These are phyloP conservation scores for Acer saccharum DNA, from an alignment of 345 rosid genomes.

Conservation along the genomic window DNA sequence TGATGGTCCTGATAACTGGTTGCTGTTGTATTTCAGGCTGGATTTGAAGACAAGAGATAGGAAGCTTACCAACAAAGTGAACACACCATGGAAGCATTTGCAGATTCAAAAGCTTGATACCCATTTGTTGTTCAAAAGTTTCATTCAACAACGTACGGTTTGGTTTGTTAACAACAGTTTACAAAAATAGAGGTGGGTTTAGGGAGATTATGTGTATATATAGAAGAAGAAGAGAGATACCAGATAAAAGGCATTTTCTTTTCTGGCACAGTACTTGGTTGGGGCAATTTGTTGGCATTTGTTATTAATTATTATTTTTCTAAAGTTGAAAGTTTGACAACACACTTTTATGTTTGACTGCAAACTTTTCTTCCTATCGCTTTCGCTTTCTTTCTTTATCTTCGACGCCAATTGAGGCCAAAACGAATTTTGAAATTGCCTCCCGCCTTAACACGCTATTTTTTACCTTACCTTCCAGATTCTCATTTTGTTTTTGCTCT, in stretches of 20 bases:
- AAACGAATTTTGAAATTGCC: slow-evolving; percentile 19
- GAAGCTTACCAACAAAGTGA: slow-evolving; percentile 32
- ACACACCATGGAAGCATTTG: slow-evolving; percentile 22
- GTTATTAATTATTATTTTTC: neutral
- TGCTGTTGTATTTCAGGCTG: slow-evolving; percentile 12
- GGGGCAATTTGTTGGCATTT: slow-evolving; percentile 6
- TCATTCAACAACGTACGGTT: neutral
- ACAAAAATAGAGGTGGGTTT: neutral
- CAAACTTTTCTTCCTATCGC: neutral
- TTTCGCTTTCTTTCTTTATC: neutral
- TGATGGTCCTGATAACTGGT: slow-evolving; percentile 27
- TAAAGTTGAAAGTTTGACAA: slow-evolving; percentile 29
- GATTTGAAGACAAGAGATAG: slow-evolving; percentile 36
- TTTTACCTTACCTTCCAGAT: neutral
- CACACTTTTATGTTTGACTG: slow-evolving; percentile 37
- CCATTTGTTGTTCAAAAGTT: neutral
- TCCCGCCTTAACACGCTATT: slow-evolving; percentile 23
- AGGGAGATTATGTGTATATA: neutral
- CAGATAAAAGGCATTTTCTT: neutral
- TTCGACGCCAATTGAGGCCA: slow-evolving; percentile 42
- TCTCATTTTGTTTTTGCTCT: neutral
- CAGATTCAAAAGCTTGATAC: slow-evolving; percentile 19
- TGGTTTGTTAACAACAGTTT: neutral
- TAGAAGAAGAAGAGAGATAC: slow-evolving; percentile 11
- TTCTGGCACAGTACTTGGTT: slow-evolving; percentile 11